Percentiles rank a stretch among this genome's conserved stretches.
Evolutionary conservation across 139 green algal genomes (phyloP).

Genomic region (Zygnema circumcarinatum): DNA sequence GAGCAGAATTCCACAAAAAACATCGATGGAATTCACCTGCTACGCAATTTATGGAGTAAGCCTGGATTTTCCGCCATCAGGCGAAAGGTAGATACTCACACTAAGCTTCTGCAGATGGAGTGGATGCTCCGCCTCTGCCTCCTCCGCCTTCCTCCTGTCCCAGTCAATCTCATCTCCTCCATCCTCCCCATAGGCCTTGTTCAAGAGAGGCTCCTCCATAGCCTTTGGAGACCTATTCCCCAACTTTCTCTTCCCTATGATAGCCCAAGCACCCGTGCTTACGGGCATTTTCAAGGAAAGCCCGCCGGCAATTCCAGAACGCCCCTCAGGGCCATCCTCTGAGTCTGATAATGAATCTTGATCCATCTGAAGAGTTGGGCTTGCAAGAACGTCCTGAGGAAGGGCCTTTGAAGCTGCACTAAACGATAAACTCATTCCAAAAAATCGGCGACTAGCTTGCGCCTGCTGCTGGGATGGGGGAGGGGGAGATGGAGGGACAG

Average conservation of each 20-base stretch:
- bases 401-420: neutral
- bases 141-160: slow-evolving; percentile 24
- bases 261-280: neutral
- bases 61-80: no score
- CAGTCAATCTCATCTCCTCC: slow-evolving; percentile 54
- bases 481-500: neutral
- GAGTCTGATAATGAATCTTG: neutral
- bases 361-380: neutral
- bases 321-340: neutral
- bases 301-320: neutral
- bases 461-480: neutral
- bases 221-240: neutral
- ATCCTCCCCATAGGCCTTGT: slow-evolving; percentile 50
- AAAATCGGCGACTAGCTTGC: neutral
- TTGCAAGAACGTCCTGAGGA: neutral
- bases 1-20: no score
- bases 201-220: slow-evolving; percentile 36
- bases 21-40: no score
- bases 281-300: neutral
- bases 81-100: neutral
- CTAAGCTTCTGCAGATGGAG: slow-evolving; percentile 14
- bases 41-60: no score
- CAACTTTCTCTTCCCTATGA: neutral
- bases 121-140: slow-evolving; percentile 37
- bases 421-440: neutral